Evolutionary conservation across 192 early-diverging fungal species (phyloP), one percentile per base, ranked within the genome.

Genomic region (Chytriomyces sp.): DNA sequence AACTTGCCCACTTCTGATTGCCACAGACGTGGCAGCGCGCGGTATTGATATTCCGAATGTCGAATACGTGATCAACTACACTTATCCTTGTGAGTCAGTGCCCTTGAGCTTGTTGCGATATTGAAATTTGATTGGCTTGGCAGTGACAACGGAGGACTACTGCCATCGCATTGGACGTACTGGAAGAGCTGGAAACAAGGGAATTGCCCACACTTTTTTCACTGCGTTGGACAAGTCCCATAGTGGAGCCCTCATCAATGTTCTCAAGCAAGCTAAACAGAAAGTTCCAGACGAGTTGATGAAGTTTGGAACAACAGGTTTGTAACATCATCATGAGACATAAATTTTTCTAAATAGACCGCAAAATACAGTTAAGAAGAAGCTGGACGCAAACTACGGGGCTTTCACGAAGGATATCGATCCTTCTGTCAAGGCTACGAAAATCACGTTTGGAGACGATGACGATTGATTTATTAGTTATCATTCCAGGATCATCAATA

Each of bases 11-110:
- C 80, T 99, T 38, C 81, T 97, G 85, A 85, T 99, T 63, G 95
- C 96, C 3, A 99, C 96, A 3, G 95, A 96, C 80, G 93, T 96
- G 41, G 93, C 93, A 65, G 92, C 91, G 2, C 65, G 82, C 1
- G 83, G 81, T 39, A 70, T 84, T 52, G 82, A 86, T 69, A 82
- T 86, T 70, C 93, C 94, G 7, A 90, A 94, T 65, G 93, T 99
- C 40, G 94, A 94, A 64, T 93, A 93, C 76, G 97, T 99, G 25
- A 93, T 99, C 76, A 99, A 99, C 80, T 88, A 92, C 57, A 95
- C 94, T 25, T 98, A 95, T 87, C 96, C 96, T n/a, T 81, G 69
- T 71, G 39, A 71, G 69, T 71, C 7, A 25, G 6, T 28, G 52
- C 34, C 19, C 34, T 56, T n/a, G 4, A 28, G 22, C 8, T 66